Evolutionary conservation across 495 filamentous ascomycete genomes (phyloP).

Genomic region (Ramalina intermedia): DNA sequence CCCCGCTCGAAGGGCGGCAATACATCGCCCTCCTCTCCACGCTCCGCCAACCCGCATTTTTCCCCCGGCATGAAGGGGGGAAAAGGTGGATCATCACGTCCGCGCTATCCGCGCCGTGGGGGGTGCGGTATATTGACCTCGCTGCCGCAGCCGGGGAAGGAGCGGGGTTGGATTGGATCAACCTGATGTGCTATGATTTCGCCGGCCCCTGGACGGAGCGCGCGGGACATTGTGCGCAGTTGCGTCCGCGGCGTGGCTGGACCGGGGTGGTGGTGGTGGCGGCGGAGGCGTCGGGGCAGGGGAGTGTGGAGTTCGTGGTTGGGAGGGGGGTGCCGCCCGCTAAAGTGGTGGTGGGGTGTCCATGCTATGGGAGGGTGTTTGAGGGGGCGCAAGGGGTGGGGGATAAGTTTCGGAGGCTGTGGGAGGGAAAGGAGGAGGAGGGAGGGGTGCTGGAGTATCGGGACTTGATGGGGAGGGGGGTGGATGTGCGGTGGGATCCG

Average conservation of each 20-base stretch:
- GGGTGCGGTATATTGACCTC: slow-evolving; percentile 60
- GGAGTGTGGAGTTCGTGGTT: slow-evolving; percentile 50
- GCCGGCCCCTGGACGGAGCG: slow-evolving; percentile 58
- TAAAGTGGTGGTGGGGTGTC: slow-evolving; percentile 70
- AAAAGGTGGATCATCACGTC: slow-evolving; percentile 62
- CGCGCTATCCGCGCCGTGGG: slow-evolving; percentile 49
- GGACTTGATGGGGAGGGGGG: slow-evolving; percentile 55
- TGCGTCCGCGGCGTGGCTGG: slow-evolving; percentile 44
- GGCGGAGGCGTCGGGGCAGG: slow-evolving; percentile 42
- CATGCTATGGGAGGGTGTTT: slow-evolving; percentile 71
- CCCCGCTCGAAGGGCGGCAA: slow-evolving; percentile 52
- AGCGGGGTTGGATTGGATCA: slow-evolving; percentile 58
- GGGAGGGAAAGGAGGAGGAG: slow-evolving; percentile 53
- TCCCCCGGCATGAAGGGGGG: slow-evolving; percentile 28
- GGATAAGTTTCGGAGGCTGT: slow-evolving; percentile 41
- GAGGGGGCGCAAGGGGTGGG: slow-evolving; percentile 48
- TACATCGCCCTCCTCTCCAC: slow-evolving; percentile 58
- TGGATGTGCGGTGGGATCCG: slow-evolving; percentile 55
- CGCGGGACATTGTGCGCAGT: slow-evolving; percentile 67
- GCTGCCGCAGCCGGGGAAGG: slow-evolving; percentile 33
- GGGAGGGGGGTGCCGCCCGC: slow-evolving; percentile 50
- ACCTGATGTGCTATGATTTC: slow-evolving; percentile 82
- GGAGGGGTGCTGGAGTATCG: slow-evolving; percentile 76
- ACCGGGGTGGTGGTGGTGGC: no score
- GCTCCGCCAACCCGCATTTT: slow-evolving; percentile 55